Percentiles rank a stretch among this genome's conserved stretches.
phyloP scores from a whole-genome alignment of 257 asterid genomes.

The Fraxinus americana region DNA sequence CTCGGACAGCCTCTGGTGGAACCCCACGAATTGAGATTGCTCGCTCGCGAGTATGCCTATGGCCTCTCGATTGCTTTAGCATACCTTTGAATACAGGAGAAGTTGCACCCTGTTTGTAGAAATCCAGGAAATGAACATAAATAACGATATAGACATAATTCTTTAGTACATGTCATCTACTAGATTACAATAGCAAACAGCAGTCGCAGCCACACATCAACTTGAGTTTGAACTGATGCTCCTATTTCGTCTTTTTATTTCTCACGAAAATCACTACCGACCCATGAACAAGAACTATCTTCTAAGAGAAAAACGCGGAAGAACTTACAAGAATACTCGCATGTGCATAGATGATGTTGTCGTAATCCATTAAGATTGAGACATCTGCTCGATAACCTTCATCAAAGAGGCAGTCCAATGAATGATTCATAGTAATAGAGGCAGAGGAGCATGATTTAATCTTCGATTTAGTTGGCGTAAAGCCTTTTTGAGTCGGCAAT shows the following conservation, averaged over 20 bases:
- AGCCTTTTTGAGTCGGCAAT: constrained; percentile 36
- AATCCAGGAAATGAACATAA: constrained; percentile 8
- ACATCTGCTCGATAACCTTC: constrained; percentile 54
- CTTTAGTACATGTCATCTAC: not conserved
- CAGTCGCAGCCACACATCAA: not conserved
- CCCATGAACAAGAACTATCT: not conserved
- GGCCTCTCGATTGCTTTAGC: constrained; percentile 40
- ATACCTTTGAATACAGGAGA: constrained; percentile 79
- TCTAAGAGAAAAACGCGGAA: not conserved
- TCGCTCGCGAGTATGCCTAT: constrained; percentile 29
- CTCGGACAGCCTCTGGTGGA: constrained; percentile 78
- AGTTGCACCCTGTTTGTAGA: constrained; percentile 58
- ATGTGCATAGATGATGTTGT: constrained; percentile 68
- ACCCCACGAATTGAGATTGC: constrained; percentile 68
- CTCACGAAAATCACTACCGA: not conserved
- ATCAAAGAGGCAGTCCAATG: constrained; percentile 68
- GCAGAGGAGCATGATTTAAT: constrained; percentile 31
- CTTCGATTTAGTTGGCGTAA: constrained; percentile 21
- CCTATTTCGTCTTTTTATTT: not conserved
- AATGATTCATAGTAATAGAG: constrained; percentile 33
- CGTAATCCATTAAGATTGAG: constrained; percentile 30
- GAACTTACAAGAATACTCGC: constrained; percentile 67
- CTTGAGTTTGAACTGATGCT: not conserved
- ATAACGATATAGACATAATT: not conserved
- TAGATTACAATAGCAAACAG: not conserved